Conservation (phyloP, 805 yeast genomes). For the Vanderwaltozyma polyspora region DNA sequence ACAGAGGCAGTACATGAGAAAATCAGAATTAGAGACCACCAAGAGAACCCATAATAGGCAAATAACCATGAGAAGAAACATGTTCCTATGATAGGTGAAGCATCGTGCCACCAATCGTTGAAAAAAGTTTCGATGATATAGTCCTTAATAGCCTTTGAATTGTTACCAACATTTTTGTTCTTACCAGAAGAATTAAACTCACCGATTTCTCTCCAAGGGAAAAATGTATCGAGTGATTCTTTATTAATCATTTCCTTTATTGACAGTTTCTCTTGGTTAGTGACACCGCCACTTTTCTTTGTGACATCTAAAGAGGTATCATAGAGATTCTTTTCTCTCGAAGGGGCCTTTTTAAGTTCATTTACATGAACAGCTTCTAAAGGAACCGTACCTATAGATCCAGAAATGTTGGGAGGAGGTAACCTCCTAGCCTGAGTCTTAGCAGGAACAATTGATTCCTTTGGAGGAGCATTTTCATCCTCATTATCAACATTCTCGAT, state of each 20-base stretch:
- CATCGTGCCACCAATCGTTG: slow-evolving; percentile 65
- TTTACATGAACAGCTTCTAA: slow-evolving; percentile 21
- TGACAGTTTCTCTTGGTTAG: slow-evolving; percentile 6
- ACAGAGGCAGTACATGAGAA: slow-evolving; percentile 52
- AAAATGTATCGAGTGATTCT: slow-evolving; percentile 9
- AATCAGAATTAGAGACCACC: slow-evolving; percentile 51
- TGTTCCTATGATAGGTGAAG: slow-evolving; percentile 51
- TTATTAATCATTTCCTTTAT: slow-evolving; percentile 7
- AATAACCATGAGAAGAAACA: slow-evolving; percentile 62
- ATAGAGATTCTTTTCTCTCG: slow-evolving; percentile 18
- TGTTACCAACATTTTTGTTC: slow-evolving; percentile 7
- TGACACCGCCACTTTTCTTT: slow-evolving; percentile 1
- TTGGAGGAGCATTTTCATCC: not conserved
- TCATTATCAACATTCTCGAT: not conserved
- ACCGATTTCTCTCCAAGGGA: slow-evolving; percentile 31
- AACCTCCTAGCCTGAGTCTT: slow-evolving; percentile 12
- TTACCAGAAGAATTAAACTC: slow-evolving; percentile 16
- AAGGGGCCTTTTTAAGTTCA: slow-evolving; percentile 11
- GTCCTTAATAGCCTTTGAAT: slow-evolving; percentile 35
- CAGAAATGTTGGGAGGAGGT: slow-evolving; percentile 17
- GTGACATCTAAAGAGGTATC: slow-evolving; percentile 17
- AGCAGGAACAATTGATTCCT: slow-evolving; percentile 12
- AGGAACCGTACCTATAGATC: slow-evolving; percentile 24
- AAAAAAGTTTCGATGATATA: slow-evolving; percentile 59
- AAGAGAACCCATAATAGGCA: slow-evolving; percentile 53